phyloP scores from a whole-genome alignment of 805 yeast genomes.

The Zygotorulaspora sp. region DNA sequence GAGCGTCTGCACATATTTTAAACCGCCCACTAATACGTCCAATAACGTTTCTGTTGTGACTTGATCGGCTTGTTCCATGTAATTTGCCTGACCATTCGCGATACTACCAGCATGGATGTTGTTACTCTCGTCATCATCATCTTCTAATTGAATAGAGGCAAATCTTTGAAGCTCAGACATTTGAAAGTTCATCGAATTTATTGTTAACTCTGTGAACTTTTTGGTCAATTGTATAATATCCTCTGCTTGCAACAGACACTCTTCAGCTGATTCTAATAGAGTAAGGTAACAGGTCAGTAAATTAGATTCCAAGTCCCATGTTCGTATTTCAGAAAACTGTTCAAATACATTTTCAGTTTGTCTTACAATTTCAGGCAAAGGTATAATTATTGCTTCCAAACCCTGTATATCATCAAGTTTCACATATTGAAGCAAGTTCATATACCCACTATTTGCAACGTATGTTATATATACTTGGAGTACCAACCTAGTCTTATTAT shows the following conservation, averaged over 20 bases:
- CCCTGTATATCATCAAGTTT: slow-evolving; percentile 25
- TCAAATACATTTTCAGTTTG: slow-evolving; percentile 22
- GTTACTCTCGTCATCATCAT: slow-evolving; percentile 3
- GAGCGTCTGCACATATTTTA: slow-evolving; percentile 19
- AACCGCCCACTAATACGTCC: slow-evolving; percentile 22
- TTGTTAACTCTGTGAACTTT: slow-evolving; percentile 18
- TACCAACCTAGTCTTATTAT: slow-evolving; percentile 31
- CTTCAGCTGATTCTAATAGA: slow-evolving; percentile 22
- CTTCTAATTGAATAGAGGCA: slow-evolving; percentile 2
- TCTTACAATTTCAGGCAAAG: slow-evolving; percentile 20
- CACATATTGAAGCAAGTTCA: slow-evolving; percentile 29
- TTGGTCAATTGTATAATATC: slow-evolving; percentile 16
- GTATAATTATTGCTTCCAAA: slow-evolving; percentile 12
- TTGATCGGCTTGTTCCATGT: slow-evolving; percentile 29
- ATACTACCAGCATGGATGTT: slow-evolving; percentile 20
- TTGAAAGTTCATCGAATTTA: slow-evolving; percentile 17
- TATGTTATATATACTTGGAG: slow-evolving; percentile 32
- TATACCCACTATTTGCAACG: slow-evolving; percentile 28
- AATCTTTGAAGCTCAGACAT: slow-evolving; percentile 17
- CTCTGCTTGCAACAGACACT: slow-evolving; percentile 12
- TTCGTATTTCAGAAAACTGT: slow-evolving; percentile 14
- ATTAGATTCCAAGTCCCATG: slow-evolving; percentile 35
- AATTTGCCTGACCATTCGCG: slow-evolving; percentile 11
- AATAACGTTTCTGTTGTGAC: slow-evolving; percentile 23
- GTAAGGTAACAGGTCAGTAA: slow-evolving; percentile 27